Base-by-base conservation (phyloP, 192 early-diverging fungal genomes). In the Lunasporangiospora selenospora region DNA sequence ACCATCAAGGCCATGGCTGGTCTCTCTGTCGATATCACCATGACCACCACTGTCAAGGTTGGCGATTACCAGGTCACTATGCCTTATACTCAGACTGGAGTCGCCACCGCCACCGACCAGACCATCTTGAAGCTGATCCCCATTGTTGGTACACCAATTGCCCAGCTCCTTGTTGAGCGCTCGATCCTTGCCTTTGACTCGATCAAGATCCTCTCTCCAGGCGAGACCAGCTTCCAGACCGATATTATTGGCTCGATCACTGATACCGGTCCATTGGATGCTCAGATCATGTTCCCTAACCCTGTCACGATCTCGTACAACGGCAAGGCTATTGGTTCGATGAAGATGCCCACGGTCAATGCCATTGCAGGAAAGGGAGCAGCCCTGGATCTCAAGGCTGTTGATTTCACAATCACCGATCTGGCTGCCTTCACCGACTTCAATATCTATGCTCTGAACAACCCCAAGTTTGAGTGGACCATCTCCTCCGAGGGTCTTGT, bases 101-200 rank as follows among this genome's bases (percentile, higher is more conserved):
- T 85, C 29, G 43, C 65, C 12, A 75, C 66, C 32, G 37, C 29
- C 6, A 73, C 78, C 10, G 83, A 85, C 56, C 23, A 41, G 12
- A 58, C 76, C 16, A 54, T 85, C 36, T 41, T 64, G 10, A 53
- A 56, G 8, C 48, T 85, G 52, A 80, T 80, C 31, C 78, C 80
- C 52, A 33, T 79, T 42, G 70, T 83, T 43, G 81, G 76, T 27
- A 76, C 69, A 23, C 83, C 83, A 9, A 77, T 85, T 58, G 83
- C 80, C 3, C 77, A 78, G 36, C 18, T 54, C 10, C 65, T 84
- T 52, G 78, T 84, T 31, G 43, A 51, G 15, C 46, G 44, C 12
- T 41, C 64, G 15, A 30, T 19, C 19, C 67, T 83, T 31, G 50
- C 50, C 11, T 80, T 83, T 52, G 65, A 78, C 11, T 53, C 50